These are phyloP conservation scores for Monilinia fructigena DNA, from an alignment of 2,329 filamentous ascomycete genomes.

Conservation along the genomic window DNA sequence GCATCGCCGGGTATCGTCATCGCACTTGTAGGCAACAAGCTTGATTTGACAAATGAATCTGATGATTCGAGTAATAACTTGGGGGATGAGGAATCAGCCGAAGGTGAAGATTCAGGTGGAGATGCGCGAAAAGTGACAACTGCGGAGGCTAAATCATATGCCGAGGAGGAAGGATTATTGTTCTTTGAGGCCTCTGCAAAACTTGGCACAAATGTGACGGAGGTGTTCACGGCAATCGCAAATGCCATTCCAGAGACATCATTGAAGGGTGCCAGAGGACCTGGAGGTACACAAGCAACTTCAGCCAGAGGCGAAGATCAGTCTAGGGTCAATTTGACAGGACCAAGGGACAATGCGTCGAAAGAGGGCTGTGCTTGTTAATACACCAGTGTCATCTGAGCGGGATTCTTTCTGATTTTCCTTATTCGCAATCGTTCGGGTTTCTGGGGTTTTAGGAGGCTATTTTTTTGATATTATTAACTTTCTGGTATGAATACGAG, in stretches of 20 bases:
- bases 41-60: slow-evolving; percentile 74
- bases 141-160: slow-evolving; percentile 89
- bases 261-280: slow-evolving; percentile 81
- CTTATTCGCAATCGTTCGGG: slow-evolving; percentile 25
- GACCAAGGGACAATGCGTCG: slow-evolving; percentile 67
- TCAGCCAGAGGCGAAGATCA: slow-evolving; percentile 64
- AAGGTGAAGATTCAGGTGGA: slow-evolving; percentile 60
- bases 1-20: slow-evolving; percentile 96
- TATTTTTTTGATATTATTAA: slow-evolving; percentile 29
- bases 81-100: slow-evolving; percentile 47
- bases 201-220: slow-evolving; percentile 88
- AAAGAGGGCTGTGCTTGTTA: slow-evolving; percentile 93
- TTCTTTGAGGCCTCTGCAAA: slow-evolving; percentile 99
- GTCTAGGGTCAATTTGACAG: slow-evolving; percentile 76
- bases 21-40: slow-evolving; percentile 93
- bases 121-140: slow-evolving; percentile 86
- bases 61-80: slow-evolving; percentile 49
- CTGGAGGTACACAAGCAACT: slow-evolving; percentile 55
- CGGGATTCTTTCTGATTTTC: slow-evolving; percentile 26
- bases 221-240: slow-evolving; percentile 97
- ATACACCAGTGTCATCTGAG: slow-evolving; percentile 27
- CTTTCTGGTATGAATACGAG: slow-evolving; percentile 33
- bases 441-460: slow-evolving; percentile 30
- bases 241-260: slow-evolving; percentile 98
- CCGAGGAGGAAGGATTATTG: slow-evolving; percentile 87